Percentiles rank a stretch among this genome's conserved stretches.
phyloP scores from a whole-genome alignment of 2,329 filamentous ascomycete species.

The Colletotrichum sp. region DNA sequence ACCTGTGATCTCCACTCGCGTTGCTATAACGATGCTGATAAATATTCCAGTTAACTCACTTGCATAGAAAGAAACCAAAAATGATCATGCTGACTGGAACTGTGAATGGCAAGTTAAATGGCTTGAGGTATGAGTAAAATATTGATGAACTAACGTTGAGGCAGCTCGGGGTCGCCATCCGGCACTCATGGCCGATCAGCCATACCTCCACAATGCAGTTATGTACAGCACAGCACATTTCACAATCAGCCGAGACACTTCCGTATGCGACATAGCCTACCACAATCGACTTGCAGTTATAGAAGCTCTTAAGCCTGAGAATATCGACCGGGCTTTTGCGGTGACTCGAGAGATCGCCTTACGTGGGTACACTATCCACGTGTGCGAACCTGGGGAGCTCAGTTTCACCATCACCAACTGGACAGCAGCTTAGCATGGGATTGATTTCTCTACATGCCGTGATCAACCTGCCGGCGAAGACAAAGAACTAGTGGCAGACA shows the following conservation, averaged over 20 bases:
- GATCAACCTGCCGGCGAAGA: background rate
- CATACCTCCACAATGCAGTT: constrained; percentile 25
- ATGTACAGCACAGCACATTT: constrained; percentile 2
- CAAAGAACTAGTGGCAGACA: background rate
- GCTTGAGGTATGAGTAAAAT: background rate
- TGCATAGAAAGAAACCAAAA: constrained; percentile 19
- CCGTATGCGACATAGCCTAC: constrained; percentile 20
- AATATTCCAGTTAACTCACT: constrained; percentile 3
- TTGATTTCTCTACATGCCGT: constrained; percentile 18
- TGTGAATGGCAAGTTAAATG: background rate
- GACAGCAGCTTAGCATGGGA: constrained; percentile 20
- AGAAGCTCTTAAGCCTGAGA: constrained; percentile 19
- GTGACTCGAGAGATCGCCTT: constrained; percentile 6
- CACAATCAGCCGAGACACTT: constrained; percentile 12
- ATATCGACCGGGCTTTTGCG: constrained; percentile 11
- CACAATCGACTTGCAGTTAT: constrained; percentile 16
- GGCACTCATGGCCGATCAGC: background rate
- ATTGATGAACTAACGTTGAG: background rate
- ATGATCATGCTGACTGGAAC: constrained; percentile 2
- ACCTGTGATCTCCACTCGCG: background rate
- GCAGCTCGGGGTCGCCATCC: constrained; percentile 21
- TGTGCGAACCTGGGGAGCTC: constrained; percentile 23
- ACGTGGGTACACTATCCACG: background rate
- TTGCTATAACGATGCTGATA: background rate
- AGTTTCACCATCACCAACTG: constrained; percentile 22